Evolutionary conservation across 1,139 yeast genomes (phyloP), one percentile per base, ranked within the genome.

Genomic region (Spathaspora sp.): DNA sequence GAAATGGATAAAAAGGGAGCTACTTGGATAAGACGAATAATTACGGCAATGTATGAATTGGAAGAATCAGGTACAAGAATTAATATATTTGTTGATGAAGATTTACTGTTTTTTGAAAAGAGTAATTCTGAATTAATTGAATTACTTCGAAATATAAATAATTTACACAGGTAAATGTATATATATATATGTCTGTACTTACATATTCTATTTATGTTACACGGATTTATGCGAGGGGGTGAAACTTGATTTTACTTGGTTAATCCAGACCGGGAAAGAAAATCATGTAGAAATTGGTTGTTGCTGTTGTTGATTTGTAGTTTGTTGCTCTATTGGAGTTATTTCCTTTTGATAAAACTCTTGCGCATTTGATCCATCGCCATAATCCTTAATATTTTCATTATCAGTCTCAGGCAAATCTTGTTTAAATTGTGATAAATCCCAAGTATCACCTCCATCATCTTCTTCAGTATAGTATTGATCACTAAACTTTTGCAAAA

Each of bases 401-500:
- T 65, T 72, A 9, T 60, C 63, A 18, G 63, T 73, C 37, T 68
- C 77, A 4, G 80, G 79, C 51, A 78, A 63, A 7, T 65, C 70
- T 53, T 70, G 65, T 59, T 75, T 77, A 67, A 83, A 83, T 58
- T 80, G 82, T 31, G 88, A 74, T 70, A 86, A 80, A 65, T 86
- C 95, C 77, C 85, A 83, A 51, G 81, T 86, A 20, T 82, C 82
- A 41, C 85, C 87, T 31, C 65, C 63, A n/a, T 71, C 73, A 16
- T 64, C 71, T 50, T 76, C 80, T 51, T 81, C 88, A 26, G 74
- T 60, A 55, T 72, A 74, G 56, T 63, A 73, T 52, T 74, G 88
- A 59, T 87, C 93, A 43, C 84, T 73, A 65, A 80, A 88, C 68
- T 85, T 83, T 67, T 86, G 82, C 64, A 83, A 76, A 54, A 93